Evolutionary conservation across 805 yeast genomes (phyloP).

Genomic region (Maudiozyma saulgeensis): DNA sequence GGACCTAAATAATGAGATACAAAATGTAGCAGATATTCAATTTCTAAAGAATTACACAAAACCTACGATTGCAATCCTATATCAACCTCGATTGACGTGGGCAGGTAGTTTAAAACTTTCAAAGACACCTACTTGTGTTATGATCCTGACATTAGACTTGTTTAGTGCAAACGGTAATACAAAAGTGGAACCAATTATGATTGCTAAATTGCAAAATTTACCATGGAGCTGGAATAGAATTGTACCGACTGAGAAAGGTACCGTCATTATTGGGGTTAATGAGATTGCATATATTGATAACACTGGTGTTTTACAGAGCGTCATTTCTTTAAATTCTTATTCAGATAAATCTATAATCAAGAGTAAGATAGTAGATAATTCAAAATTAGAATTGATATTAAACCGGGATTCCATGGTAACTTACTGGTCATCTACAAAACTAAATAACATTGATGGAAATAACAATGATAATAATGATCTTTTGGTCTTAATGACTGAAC

Average conservation of each 20-base stretch:
- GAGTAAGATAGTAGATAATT: slow-evolving; percentile 38
- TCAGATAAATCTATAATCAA: slow-evolving; percentile 39
- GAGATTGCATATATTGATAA: slow-evolving; percentile 72
- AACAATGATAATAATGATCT: slow-evolving; percentile 9
- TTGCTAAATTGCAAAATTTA: slow-evolving; percentile 51
- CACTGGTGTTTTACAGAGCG: slow-evolving; percentile 36
- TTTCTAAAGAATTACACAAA: slow-evolving; percentile 68
- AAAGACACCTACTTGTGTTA: slow-evolving; percentile 16
- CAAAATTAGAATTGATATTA: slow-evolving; percentile 20
- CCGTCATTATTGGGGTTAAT: slow-evolving; percentile 62
- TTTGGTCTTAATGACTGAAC: slow-evolving; percentile 21
- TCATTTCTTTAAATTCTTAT: slow-evolving; percentile 21
- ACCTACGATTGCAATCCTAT: slow-evolving; percentile 69
- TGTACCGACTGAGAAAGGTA: slow-evolving; percentile 57
- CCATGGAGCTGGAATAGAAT: slow-evolving; percentile 68
- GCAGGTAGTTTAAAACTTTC: slow-evolving; percentile 41
- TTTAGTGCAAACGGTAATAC: slow-evolving; percentile 16
- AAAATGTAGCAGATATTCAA: slow-evolving; percentile 58
- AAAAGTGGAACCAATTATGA: slow-evolving; percentile 44
- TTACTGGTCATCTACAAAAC: slow-evolving; percentile 9
- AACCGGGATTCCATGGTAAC: slow-evolving; percentile 9
- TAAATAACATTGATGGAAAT: background rate
- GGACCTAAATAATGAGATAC: slow-evolving; percentile 46
- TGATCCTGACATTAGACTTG: slow-evolving; percentile 42
- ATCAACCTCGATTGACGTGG: slow-evolving; percentile 58